Evolutionary conservation across 2,329 filamentous ascomycete species (phyloP), one percentile per base, ranked within the genome.

Genomic region (Trichoderma sp.): DNA sequence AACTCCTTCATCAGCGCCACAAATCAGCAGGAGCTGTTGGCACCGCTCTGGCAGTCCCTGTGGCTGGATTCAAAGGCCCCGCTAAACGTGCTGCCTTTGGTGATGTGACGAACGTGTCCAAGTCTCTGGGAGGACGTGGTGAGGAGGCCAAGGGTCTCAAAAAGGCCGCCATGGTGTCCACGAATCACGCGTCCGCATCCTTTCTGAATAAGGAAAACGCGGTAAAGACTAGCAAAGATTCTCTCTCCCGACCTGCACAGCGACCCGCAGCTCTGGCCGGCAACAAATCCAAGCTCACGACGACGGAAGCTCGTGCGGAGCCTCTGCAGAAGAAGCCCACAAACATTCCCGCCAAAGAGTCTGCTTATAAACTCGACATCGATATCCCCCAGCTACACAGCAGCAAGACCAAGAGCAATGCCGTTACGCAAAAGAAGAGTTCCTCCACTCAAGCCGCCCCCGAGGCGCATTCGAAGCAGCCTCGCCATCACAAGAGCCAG

Each of bases 51-150:
- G 78, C 79, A 14, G 77, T 77, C 3, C 68, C 79, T 14, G 76
- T 77, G 24, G 77, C 76, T 27, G 84, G 84, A 45, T 79, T 85
- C 56, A 84, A 83, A 35, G 84, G 83, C 53, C 82, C 90, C 75
- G 88, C 92, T 74, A 97, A 95, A 86, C 92, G 95, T 79, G 91
- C 92, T 77, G 94, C 91, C 14, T 95, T 97, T 84, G 93, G 91
- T 67, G 95, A 97, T 82, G 89, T 97, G 77, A 97, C 93, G 87
- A 96, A 95, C 81, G 91, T 89, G 63, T 81, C 87, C 56, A 85
- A 86, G 77, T 82, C 83, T 63, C 78, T 78, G 45, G 80, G 80
- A 41, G 76, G 80, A 33, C 79, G 76, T 60, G 79, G 81, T 31
- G 81, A 85, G 67, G 79, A 83, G 35, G 80, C 77, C 73, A 87